Evolutionary conservation across 1,284 basidiomycete genomes (phyloP), one percentile per base, ranked within the genome.

Genomic region (Vanrija pseudolonga): DNA sequence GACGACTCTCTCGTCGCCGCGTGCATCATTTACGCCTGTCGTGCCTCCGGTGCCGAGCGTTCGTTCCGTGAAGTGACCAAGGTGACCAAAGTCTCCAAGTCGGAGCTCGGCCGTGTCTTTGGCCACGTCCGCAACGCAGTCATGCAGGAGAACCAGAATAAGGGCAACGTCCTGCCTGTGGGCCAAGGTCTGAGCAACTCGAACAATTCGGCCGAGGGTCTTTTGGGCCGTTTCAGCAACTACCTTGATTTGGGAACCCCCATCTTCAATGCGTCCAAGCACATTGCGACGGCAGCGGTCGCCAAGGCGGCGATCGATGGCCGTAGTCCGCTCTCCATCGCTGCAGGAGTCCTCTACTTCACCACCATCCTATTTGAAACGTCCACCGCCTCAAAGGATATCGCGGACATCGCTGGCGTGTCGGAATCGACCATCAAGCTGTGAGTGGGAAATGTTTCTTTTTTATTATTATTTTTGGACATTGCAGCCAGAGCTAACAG

Each of bases 1-100:
- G 68, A 69, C 22, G 89, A 94, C 55, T 92, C 93, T 1, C 87
- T 96, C 69, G 93, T 97, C 63, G 95, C 94, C 11, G 94, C 95
- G 2, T 97, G 93, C 77, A 96, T 99, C 73, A 97, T 98, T 73
- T 94, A 97, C 64, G 96, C 95, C 0, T 97, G 94, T 76, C 85
- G 95, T 56, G 90, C 94, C 74, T 90, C 89, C 15, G 88, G 91
- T 64, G 93, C 96, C 11, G 90, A 90, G 0, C 84, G 96, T 60
- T 95, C 93, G 52, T 98, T 98, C 80, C 85, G 88, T 65, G 96
- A 99, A 78, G 93, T 98, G 46, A 92, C 91, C 76, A 89, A 90
- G 65, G 80, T 96, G 56, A 93, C 92, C 6, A 86, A 89, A 65
- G 93, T 98, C 55, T 86, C 88, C 68, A 98, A 98, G 81, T 96